These are phyloP conservation scores for Mycosphaerella sp. DNA, from an alignment of 2,329 filamentous ascomycete genomes.

Conservation along the genomic window DNA sequence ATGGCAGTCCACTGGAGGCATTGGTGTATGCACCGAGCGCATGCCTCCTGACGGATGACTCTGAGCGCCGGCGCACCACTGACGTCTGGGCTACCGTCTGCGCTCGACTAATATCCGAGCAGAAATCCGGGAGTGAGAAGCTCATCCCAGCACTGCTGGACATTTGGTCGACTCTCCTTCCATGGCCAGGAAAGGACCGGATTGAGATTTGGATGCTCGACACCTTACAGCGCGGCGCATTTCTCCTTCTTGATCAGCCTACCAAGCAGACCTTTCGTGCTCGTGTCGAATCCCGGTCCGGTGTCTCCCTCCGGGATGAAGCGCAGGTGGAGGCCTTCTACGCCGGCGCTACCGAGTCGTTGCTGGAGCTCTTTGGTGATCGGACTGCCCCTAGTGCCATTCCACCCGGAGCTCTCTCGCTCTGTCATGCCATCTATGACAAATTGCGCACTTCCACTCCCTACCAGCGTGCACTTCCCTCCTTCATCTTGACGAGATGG, in stretches of 20 bases:
- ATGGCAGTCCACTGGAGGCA: slow-evolving; percentile 26
- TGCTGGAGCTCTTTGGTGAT: slow-evolving; percentile 83
- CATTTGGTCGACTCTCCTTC: slow-evolving; percentile 76
- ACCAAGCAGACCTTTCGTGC: slow-evolving; percentile 66
- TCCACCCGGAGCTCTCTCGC: slow-evolving; percentile 73
- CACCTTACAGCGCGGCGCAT: slow-evolving; percentile 82
- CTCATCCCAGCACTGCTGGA: slow-evolving; percentile 80
- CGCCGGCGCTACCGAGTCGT: slow-evolving; percentile 66
- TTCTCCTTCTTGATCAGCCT: slow-evolving; percentile 77
- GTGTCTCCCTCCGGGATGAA: slow-evolving; percentile 66
- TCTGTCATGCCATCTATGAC: slow-evolving; percentile 74
- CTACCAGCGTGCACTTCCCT: slow-evolving; percentile 63
- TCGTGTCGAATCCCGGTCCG: slow-evolving; percentile 62
- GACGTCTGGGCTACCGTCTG: slow-evolving; percentile 85
- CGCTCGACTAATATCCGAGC: slow-evolving; percentile 71
- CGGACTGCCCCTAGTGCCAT: slow-evolving; percentile 71
- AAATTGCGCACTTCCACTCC: slow-evolving; percentile 59
- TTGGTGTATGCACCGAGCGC: slow-evolving; percentile 38
- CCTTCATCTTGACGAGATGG: slow-evolving; percentile 84
- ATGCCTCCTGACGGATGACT: slow-evolving; percentile 21
- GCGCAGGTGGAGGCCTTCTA: slow-evolving; percentile 85
- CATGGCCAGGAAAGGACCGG: slow-evolving; percentile 83
- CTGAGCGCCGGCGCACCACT: slow-evolving; percentile 69
- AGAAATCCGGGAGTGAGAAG: slow-evolving; percentile 68
- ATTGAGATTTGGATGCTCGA: slow-evolving; percentile 95